Evolutionary conservation across 192 early-diverging fungal genomes (phyloP), one percentile per base, ranked within the genome.

Genomic region (Linnemannia elongata): DNA sequence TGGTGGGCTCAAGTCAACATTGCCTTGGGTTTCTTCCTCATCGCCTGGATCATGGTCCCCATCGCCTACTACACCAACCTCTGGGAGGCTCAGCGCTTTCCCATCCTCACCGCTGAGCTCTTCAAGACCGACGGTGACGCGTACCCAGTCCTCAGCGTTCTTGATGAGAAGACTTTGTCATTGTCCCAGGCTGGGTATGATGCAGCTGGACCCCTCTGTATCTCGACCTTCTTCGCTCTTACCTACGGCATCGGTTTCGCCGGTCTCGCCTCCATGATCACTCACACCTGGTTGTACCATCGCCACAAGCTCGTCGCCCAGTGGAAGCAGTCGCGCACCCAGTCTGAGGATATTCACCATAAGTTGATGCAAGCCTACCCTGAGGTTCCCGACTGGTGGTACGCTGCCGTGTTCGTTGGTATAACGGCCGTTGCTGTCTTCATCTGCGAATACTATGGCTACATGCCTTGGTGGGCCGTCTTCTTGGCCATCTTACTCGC

Each of bases 271-370:
- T n/a, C n/a, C n/a, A n/a, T n/a, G n/a, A n/a, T n/a, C n/a, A n/a
- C n/a, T n/a, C n/a, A n/a, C n/a, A n/a, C n/a, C n/a, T n/a, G n/a
- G n/a, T n/a, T n/a, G n/a, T n/a, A n/a, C n/a, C n/a, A n/a, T n/a
- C n/a, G n/a, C n/a, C n/a, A n/a, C n/a, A n/a, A n/a, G n/a, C n/a
- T n/a, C n/a, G n/a, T n/a, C n/a, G n/a, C n/a, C n/a, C n/a, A n/a
- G n/a, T n/a, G n/a, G n/a, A n/a, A n/a, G n/a, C n/a, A n/a, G 81
- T 91, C 30, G 85, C 88, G 92, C 92, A 92, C 74, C 49, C 71
- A n/a, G n/a, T n/a, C n/a, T n/a, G n/a, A n/a, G n/a, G n/a, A n/a
- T n/a, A n/a, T n/a, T n/a, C n/a, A n/a, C n/a, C n/a, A n/a, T n/a
- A n/a, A n/a, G n/a, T n/a, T n/a, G n/a, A n/a, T n/a, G n/a, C n/a